Evolutionary conservation across 1,139 yeast genomes (phyloP).

Genomic region (Blastobotrys buckinghamii): DNA sequence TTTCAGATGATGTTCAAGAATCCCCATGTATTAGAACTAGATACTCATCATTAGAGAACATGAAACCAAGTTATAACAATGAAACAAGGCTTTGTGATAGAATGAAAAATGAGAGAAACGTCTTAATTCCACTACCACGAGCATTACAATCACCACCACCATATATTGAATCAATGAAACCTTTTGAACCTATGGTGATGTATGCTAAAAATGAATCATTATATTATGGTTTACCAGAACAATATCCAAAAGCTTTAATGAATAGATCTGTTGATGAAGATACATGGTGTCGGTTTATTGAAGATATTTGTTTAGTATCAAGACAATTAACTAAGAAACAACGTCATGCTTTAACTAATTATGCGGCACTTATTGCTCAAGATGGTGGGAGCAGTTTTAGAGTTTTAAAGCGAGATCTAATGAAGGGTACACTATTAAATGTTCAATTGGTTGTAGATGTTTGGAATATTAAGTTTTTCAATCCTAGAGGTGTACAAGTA

Average conservation of each 20-base stretch:
- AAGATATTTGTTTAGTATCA: slow-evolving; percentile 3
- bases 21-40: no score
- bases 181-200: slow-evolving; percentile 4
- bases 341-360: no score
- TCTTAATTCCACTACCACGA: slow-evolving; percentile 7
- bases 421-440: not conserved
- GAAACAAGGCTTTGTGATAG: not conserved
- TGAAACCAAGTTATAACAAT: no score
- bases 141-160: not conserved
- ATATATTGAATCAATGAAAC: not conserved
- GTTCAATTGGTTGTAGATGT: slow-evolving; percentile 4
- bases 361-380: no score
- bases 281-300: slow-evolving; percentile 10
- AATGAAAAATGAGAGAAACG: not conserved
- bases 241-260: slow-evolving; percentile 2
- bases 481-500: slow-evolving; percentile 6
- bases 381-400: no score
- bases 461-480: slow-evolving; percentile 10
- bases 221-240: slow-evolving; percentile 5
- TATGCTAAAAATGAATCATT: slow-evolving; percentile 5
- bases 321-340: no score
- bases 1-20: not conserved
- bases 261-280: not conserved
- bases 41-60: not conserved
- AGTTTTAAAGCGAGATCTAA: no score